Base-by-base conservation (phyloP, 441 rosid genomes). In the Adansonia rubrostipa region DNA sequence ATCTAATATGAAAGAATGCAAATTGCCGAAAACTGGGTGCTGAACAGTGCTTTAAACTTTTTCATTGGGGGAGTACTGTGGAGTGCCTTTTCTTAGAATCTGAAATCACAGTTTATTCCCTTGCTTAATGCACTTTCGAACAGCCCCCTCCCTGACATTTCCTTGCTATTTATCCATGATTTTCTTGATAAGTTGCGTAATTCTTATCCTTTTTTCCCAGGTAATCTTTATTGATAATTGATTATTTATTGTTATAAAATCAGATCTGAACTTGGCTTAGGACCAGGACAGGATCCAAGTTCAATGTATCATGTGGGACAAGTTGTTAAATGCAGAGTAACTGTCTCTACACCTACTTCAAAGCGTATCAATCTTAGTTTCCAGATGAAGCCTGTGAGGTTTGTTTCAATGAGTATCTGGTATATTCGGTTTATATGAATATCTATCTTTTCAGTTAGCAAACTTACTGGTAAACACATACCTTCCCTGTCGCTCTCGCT, bases 191-290 rank as follows among this genome's bases (percentile, higher is more conserved):
- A 36, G 40, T 57, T 57, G 51, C 40, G 24, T 6, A 40, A 36
- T 63, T 64, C 57, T 70, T 19, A 56, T 64, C 67, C 22, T 56
- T 56, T 75, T 77, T 71, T 7, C 40, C 20, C 69, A 74, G 54
- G 50, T 81, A 54, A 78, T 76, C 28, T 62, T 71, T 67, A 5
- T 1, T 74, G 64, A 24, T 82, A 68, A 58, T 76, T 81, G 63
- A 56, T 81, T 80, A 65, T 71, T 84, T 50, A 80, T 82, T 75
- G 24, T 79, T 82, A 51, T 76, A 47, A 17, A 80, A 80, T 67
- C 96, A 95, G 99, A 83, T 90, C 88, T 79, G 99, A 97, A 85
- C 97, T 97, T 85, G 99, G 99, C 73, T 80, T 97, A 76, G 96
- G 89, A 78, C 88, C 93, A 47, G 98, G 98, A 80, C 69, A 84